Percentiles rank a stretch among this genome's conserved stretches.
phyloP scores from a whole-genome alignment of 2,329 filamentous ascomycete species.

The Stemphylium beticola region DNA sequence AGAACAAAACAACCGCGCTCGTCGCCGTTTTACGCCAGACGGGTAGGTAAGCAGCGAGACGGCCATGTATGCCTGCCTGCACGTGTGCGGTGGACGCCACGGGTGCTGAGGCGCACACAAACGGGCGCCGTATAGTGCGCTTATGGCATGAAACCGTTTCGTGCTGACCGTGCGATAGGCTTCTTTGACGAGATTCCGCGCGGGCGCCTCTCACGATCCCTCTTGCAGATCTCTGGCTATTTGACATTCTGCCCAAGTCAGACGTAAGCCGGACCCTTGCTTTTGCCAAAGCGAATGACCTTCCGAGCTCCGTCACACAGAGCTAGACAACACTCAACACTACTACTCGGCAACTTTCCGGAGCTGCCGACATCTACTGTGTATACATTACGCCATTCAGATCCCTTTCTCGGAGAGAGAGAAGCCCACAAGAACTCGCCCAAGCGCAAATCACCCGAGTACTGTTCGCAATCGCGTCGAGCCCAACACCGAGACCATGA shows the following conservation, averaged over 20 bases:
- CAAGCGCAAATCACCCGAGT: conserved; percentile 9
- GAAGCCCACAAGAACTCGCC: conserved; percentile 3
- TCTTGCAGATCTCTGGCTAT: conserved; percentile 45
- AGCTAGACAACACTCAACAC: conserved; percentile 39
- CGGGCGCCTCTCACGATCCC: conserved; percentile 36
- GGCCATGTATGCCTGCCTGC: conserved; percentile 15
- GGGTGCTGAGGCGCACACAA: conserved; percentile 13
- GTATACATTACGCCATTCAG: conserved; percentile 25
- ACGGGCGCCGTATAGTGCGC: conserved; percentile 16
- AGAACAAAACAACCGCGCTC: conserved; percentile 12
- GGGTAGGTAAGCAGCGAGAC: conserved; percentile 28
- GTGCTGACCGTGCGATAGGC: conserved; percentile 38
- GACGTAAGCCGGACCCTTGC: conserved; percentile 47
- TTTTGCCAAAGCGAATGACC: conserved; percentile 48
- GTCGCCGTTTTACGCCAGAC: conserved; percentile 15
- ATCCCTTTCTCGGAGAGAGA: conserved; percentile 15
- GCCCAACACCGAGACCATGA: conserved; percentile 36
- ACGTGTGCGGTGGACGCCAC: conserved; percentile 8
- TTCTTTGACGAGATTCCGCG: conserved; percentile 34
- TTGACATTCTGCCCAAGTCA: conserved; percentile 36
- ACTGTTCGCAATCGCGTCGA: conserved; percentile 15
- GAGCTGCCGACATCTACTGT: conserved; percentile 27
- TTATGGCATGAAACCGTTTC: conserved; percentile 17
- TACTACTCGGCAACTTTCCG: conserved; percentile 34
- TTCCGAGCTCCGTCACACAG: conserved; percentile 43